Evolutionary conservation across 2,329 filamentous ascomycete genomes (phyloP).

Genomic region (Thyridium curvatum): DNA sequence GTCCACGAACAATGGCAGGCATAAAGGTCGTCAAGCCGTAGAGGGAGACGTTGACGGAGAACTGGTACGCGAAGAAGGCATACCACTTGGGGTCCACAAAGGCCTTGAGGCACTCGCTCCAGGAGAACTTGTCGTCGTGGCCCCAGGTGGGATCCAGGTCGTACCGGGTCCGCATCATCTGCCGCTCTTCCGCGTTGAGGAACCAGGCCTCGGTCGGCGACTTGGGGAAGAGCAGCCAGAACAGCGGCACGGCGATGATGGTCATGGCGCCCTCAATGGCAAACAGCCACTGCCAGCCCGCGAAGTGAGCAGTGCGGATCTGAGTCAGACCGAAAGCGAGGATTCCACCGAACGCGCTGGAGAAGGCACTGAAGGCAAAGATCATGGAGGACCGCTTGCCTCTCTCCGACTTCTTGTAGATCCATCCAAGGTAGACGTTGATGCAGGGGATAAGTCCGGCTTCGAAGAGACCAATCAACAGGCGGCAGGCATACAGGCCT

Average conservation of each 20-base stretch:
- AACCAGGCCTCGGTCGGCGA: conserved; percentile 20
- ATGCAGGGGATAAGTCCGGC: conserved; percentile 33
- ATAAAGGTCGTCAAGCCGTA: conserved; percentile 27
- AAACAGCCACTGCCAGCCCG: conserved; percentile 32
- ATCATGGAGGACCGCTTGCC: conserved; percentile 27
- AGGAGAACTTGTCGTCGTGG: conserved; percentile 16
- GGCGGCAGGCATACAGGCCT: conserved; percentile 14
- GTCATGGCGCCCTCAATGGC: conserved; percentile 32
- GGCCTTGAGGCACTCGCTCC: conserved; percentile 15
- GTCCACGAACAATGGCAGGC: conserved; percentile 24
- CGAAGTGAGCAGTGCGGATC: conserved; percentile 22
- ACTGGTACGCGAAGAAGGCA: conserved; percentile 21
- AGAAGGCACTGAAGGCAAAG: conserved; percentile 30
- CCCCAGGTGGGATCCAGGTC: conserved; percentile 18
- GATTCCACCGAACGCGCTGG: conserved; percentile 34
- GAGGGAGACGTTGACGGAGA: conserved; percentile 23
- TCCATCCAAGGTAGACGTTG: conserved; percentile 25
- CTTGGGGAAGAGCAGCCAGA: conserved; percentile 18
- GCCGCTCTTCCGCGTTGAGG: conserved; percentile 15
- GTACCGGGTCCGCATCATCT: conserved; percentile 17
- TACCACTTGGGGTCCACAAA: conserved; percentile 24
- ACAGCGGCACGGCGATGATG: conserved; percentile 22
- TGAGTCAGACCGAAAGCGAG: conserved; percentile 32
- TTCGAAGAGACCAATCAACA: conserved; percentile 15
- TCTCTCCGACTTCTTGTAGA: conserved; percentile 23